phyloP scores from a whole-genome alignment of 2,329 filamentous ascomycete species.

The Alternaria tenuissima region DNA sequence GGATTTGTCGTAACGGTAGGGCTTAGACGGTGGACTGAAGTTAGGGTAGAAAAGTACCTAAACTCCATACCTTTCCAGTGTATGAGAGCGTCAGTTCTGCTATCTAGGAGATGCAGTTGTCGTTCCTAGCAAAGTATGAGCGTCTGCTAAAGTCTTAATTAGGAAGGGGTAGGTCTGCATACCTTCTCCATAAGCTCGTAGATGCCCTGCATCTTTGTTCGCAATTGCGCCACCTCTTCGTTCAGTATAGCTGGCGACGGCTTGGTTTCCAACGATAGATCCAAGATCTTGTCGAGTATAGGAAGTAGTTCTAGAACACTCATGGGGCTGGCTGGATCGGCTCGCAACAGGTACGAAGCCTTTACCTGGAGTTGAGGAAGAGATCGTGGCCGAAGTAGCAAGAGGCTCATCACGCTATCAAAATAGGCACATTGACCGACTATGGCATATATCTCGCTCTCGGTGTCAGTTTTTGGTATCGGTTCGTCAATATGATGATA shows the following conservation, averaged over 20 bases:
- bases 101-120: slow-evolving; percentile 25
- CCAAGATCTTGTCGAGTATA: slow-evolving; percentile 39
- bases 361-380: slow-evolving; percentile 39
- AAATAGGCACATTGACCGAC: slow-evolving; percentile 45
- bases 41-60: slow-evolving; percentile 44
- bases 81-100: slow-evolving; percentile 33
- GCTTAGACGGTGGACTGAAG: slow-evolving; percentile 43
- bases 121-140: slow-evolving; percentile 28
- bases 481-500: slow-evolving; percentile 35
- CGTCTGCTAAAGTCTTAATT: not conserved
- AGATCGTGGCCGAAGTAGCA: slow-evolving; percentile 41
- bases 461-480: slow-evolving; percentile 27
- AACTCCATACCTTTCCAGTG: slow-evolving; percentile 47
- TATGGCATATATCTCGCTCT: slow-evolving; percentile 38
- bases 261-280: slow-evolving; percentile 33
- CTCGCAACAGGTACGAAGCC: slow-evolving; percentile 33
- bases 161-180: not conserved
- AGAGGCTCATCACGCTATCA: slow-evolving; percentile 41
- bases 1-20: slow-evolving; percentile 39
- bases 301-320: slow-evolving; percentile 40
- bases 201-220: slow-evolving; percentile 34
- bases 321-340: slow-evolving; percentile 35
- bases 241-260: slow-evolving; percentile 22
- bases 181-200: slow-evolving; percentile 34
- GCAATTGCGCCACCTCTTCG: slow-evolving; percentile 32